Conservation (phyloP, 768 basidiomycete species). For the Lentinula raphanica region DNA sequence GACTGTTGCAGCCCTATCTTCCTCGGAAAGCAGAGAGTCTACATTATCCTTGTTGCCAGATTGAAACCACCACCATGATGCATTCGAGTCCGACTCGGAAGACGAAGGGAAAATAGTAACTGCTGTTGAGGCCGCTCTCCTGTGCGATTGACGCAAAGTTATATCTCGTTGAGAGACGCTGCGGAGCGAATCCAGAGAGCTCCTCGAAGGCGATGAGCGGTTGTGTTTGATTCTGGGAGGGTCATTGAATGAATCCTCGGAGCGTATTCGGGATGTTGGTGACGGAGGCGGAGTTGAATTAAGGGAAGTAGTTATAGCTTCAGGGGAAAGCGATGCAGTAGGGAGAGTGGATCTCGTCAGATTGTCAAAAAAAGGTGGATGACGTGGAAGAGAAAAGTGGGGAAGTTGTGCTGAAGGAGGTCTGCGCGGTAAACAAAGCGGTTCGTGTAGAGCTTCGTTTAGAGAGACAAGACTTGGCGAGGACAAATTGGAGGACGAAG, state of each 20-base stretch:
- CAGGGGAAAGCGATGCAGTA: slow-evolving; percentile 51
- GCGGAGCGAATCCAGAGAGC: slow-evolving; percentile 59
- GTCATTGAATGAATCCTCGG: slow-evolving; percentile 11
- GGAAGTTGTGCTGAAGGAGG: slow-evolving; percentile 38
- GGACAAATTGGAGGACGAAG: slow-evolving; percentile 27
- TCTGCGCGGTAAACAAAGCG: slow-evolving; percentile 21
- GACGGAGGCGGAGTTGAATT: slow-evolving; percentile 1
- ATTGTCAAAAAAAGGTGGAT: slow-evolving; percentile 48
- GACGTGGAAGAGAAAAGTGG: slow-evolving; percentile 28
- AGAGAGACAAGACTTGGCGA: slow-evolving; percentile 36
- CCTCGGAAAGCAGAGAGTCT: slow-evolving; percentile 42
- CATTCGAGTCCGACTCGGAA: slow-evolving; percentile 13
- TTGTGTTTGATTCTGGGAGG: slow-evolving; percentile 29
- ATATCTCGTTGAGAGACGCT: slow-evolving; percentile 31
- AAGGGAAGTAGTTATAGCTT: slow-evolving; percentile 17
- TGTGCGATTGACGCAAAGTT: slow-evolving; percentile 19
- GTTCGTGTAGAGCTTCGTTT: slow-evolving; percentile 43
- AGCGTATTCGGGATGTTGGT: slow-evolving; percentile 5
- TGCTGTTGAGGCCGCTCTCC: slow-evolving; percentile 20
- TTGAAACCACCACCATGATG: slow-evolving; percentile 50
- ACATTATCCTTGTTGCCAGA: slow-evolving; percentile 41
- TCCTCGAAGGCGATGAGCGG: slow-evolving; percentile 35
- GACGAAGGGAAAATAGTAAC: slow-evolving; percentile 5
- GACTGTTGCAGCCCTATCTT: slow-evolving; percentile 46
- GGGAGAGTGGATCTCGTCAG: slow-evolving; percentile 61